A percentile compares a stretch with the other conserved stretches of the same genome.
phyloP scores from a whole-genome alignment of 1,139 yeast genomes.

The Diutina mesorugosa region DNA sequence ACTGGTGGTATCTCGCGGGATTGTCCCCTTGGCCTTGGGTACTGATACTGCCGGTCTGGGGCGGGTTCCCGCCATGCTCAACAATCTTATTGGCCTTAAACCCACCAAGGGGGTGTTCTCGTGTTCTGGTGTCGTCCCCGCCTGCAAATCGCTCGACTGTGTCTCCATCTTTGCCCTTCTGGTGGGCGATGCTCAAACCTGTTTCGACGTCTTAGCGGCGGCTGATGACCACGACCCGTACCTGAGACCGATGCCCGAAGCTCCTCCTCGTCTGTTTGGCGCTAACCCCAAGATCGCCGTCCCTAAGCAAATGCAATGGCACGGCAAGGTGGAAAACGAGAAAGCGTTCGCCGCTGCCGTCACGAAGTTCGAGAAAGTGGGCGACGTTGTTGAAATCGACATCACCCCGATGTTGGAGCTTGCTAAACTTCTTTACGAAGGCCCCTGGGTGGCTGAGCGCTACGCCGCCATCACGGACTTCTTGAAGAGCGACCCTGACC shows the following conservation, averaged over 20 bases:
- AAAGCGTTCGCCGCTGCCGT: slow-evolving; percentile 52
- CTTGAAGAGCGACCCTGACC: slow-evolving; percentile 62
- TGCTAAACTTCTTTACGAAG: slow-evolving; percentile 88
- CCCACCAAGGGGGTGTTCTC: slow-evolving; percentile 86
- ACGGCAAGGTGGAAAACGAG: slow-evolving; percentile 68
- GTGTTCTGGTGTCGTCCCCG: slow-evolving; percentile 88
- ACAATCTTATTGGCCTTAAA: slow-evolving; percentile 81
- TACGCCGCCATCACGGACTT: slow-evolving; percentile 73
- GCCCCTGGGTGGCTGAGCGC: slow-evolving; percentile 98
- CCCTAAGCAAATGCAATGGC: slow-evolving; percentile 66
- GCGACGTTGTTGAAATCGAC: slow-evolving; percentile 35
- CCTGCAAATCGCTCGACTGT: slow-evolving; percentile 89
- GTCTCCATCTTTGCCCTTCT: slow-evolving; percentile 74
- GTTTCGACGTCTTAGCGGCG: slow-evolving; percentile 57
- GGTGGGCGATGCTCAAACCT: slow-evolving; percentile 69
- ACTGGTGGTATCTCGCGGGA: slow-evolving; percentile 75
- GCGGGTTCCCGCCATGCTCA: slow-evolving; percentile 93
- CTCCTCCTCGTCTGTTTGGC: slow-evolving; percentile 49
- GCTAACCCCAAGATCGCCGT: slow-evolving; percentile 57
- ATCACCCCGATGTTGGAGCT: slow-evolving; percentile 65
- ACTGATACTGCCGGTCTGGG: slow-evolving; percentile 99
- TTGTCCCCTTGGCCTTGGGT: slow-evolving; percentile 80
- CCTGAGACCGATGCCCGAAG: slow-evolving; percentile 60
- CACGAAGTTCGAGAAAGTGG: slow-evolving; percentile 9
- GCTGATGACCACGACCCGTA: slow-evolving; percentile 71